phyloP scores from a whole-genome alignment of 768 basidiomycete genomes.

The Fomitopsis serialis region DNA sequence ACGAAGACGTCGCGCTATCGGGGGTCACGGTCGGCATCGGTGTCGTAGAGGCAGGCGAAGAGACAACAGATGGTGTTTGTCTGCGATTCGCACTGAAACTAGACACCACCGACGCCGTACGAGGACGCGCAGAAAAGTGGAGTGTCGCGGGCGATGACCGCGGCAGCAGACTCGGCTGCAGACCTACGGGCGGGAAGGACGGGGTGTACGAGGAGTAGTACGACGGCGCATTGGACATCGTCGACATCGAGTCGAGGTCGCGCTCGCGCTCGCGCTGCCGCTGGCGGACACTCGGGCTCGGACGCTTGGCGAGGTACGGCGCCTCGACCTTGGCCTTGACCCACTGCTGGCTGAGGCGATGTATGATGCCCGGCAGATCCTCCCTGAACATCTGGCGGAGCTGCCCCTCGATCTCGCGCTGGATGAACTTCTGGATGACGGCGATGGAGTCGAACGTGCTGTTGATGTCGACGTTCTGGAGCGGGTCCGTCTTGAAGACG shows the following conservation, averaged over 20 bases:
- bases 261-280: conserved; percentile 1
- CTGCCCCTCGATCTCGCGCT: conserved; percentile 95
- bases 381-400: conserved; percentile 97
- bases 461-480: conserved; percentile 96
- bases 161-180: conserved; percentile 5
- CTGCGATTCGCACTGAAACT: conserved; percentile 17
- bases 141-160: conserved; percentile 1
- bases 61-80: conserved; percentile 10
- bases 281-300: conserved; percentile 23
- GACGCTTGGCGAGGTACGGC: conserved; percentile 68
- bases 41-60: conserved; percentile 6
- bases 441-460: conserved; percentile 97
- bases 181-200: conserved; percentile 11
- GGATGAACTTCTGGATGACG: conserved; percentile 96
- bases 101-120: conserved; percentile 15
- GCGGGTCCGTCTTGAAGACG: conserved; percentile 98
- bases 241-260: conserved; percentile 10
- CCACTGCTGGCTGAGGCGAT: conserved; percentile 94
- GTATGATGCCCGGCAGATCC: conserved; percentile 95
- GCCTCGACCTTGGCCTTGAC: conserved; percentile 90
- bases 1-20: conserved; percentile 27
- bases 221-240: conserved; percentile 11
- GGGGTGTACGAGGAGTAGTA: conserved; percentile 7
- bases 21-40: conserved; percentile 25
- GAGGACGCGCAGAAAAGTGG: conserved; percentile 10